These are phyloP conservation scores for Penicillium paxilli DNA, from an alignment of 495 filamentous ascomycete species.

Conservation along the genomic window DNA sequence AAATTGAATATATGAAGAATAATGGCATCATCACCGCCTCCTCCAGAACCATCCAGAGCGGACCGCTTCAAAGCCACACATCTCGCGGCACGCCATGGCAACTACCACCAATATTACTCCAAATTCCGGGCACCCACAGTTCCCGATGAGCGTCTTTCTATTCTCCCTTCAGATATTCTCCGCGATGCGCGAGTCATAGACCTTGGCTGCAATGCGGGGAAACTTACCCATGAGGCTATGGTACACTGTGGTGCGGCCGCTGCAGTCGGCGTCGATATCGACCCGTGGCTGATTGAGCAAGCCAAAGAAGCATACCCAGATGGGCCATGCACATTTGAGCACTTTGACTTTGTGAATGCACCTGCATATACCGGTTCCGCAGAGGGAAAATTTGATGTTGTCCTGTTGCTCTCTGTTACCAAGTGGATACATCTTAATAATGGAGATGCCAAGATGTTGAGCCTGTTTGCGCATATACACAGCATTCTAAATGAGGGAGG, in stretches of 20 bases:
- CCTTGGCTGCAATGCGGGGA: constrained; percentile 30
- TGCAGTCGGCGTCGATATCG: constrained; percentile 31
- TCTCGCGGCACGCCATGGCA: constrained; percentile 30
- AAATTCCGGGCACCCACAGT: constrained; percentile 29
- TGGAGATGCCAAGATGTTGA: constrained; percentile 27
- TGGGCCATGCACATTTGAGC: constrained; percentile 29
- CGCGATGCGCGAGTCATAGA: constrained; percentile 29
- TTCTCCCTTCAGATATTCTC: constrained; percentile 29
- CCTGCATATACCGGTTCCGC: constrained; percentile 50
- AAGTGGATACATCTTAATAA: constrained; percentile 33
- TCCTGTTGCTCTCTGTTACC: constrained; percentile 28
- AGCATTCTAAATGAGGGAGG: constrained; percentile 27
- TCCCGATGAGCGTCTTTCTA: constrained; percentile 30
- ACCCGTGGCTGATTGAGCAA: constrained; percentile 30
- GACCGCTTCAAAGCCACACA: constrained; percentile 35
- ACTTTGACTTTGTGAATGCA: constrained; percentile 50
- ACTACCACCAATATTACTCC: constrained; percentile 33
- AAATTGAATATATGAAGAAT: no score
- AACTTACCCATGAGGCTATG: constrained; percentile 29
- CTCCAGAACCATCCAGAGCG: constrained; percentile 28
- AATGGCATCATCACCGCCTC: no score
- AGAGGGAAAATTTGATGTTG: constrained; percentile 31
- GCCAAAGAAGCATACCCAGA: constrained; percentile 28
- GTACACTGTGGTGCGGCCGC: constrained; percentile 24
- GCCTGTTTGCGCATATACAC: constrained; percentile 25